Evolutionary conservation across 1,284 basidiomycete species (phyloP).

Genomic region (Meira nashicola): DNA sequence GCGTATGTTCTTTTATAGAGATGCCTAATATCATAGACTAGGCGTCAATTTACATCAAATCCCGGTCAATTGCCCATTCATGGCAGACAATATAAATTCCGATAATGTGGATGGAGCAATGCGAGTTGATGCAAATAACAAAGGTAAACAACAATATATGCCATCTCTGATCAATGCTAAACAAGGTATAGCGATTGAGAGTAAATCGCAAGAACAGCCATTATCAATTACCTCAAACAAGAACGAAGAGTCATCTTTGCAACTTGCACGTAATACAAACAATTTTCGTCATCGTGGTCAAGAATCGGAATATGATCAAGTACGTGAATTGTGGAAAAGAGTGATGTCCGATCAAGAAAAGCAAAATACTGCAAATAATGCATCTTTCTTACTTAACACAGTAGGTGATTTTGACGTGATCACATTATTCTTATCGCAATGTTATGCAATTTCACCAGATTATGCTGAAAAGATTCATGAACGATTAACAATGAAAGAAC

Average conservation of each 20-base stretch:
- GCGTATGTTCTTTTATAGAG: conserved; percentile 33
- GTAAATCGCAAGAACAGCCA: no score
- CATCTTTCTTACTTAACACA: background rate
- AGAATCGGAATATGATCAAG: conserved; percentile 4
- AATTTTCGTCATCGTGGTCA: conserved; percentile 9
- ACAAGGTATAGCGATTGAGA: no score
- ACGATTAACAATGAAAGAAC: background rate
- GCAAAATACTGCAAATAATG: conserved; percentile 5
- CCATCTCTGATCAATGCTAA: no score
- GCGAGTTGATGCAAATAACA: conserved; percentile 5
- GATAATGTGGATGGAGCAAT: conserved; percentile 4
- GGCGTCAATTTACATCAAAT: conserved; percentile 51
- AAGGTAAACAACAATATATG: conserved; percentile 7
- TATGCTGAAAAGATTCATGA: conserved; percentile 6
- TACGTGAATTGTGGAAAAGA: conserved; percentile 4
- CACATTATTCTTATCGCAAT: background rate
- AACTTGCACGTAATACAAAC: background rate
- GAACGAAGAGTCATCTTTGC: background rate
- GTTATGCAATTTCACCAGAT: conserved; percentile 2
- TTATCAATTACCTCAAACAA: background rate
- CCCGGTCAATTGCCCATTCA: conserved; percentile 42
- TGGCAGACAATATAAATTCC: background rate
- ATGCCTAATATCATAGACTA: conserved; percentile 47
- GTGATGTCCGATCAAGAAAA: background rate
- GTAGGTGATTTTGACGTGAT: background rate